Evolutionary conservation across 768 basidiomycete genomes (phyloP).

Genomic region (Amanita pseudoporphyria): DNA sequence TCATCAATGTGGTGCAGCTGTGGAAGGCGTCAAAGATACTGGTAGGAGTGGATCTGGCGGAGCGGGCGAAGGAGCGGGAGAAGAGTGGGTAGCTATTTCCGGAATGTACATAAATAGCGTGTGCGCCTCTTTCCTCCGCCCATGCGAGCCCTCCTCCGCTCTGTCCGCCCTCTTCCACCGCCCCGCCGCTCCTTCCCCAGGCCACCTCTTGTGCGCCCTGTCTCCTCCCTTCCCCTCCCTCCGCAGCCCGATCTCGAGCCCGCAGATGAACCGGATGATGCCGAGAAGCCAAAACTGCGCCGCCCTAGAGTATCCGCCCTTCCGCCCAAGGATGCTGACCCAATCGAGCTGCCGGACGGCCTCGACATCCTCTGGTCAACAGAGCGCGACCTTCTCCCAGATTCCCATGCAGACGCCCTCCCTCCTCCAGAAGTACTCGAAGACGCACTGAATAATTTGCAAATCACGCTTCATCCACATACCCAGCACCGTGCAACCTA

Average conservation of each 20-base stretch:
- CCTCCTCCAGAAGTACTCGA: slow-evolving; percentile 72
- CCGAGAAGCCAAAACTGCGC: slow-evolving; percentile 35
- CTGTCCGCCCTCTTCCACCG: slow-evolving; percentile 10
- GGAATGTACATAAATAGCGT: neutral
- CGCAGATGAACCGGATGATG: slow-evolving; percentile 24
- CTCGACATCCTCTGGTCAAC: slow-evolving; percentile 63
- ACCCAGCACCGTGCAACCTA: slow-evolving; percentile 68
- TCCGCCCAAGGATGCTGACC: slow-evolving; percentile 27
- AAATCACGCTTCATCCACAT: slow-evolving; percentile 73
- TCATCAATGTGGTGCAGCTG: slow-evolving; percentile 92
- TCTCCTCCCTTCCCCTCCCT: slow-evolving; percentile 10
- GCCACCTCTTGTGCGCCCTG: slow-evolving; percentile 8
- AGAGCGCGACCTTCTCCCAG: slow-evolving; percentile 25
- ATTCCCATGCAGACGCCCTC: slow-evolving; percentile 26
- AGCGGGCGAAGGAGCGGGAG: slow-evolving; percentile 55
- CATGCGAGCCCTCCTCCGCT: slow-evolving; percentile 30
- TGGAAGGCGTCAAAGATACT: slow-evolving; percentile 97
- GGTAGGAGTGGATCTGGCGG: slow-evolving; percentile 87
- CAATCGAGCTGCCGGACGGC: slow-evolving; percentile 42
- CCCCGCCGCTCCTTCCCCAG: slow-evolving; percentile 1
- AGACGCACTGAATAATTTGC: slow-evolving; percentile 65
- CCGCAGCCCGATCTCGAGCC: slow-evolving; percentile 10
- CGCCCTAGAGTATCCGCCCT: slow-evolving; percentile 23
- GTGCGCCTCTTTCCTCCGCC: neutral
- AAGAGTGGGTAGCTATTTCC: neutral